These are phyloP conservation scores for Trichoderma breve DNA, from an alignment of 2,329 filamentous ascomycete species.

Conservation along the genomic window DNA sequence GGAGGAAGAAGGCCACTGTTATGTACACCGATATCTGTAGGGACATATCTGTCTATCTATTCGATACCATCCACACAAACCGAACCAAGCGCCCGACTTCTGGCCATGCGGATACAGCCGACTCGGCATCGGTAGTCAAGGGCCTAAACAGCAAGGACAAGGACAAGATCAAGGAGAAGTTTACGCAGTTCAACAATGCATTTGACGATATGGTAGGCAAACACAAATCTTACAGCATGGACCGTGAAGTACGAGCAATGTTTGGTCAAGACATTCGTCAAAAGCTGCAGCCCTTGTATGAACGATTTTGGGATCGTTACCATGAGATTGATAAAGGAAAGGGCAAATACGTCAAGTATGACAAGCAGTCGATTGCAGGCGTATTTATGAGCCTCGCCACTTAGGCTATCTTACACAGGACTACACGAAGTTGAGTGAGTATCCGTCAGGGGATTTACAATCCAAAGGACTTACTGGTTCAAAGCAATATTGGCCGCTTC, in stretches of 20 bases:
- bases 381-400: constrained; percentile 54
- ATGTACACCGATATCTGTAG: constrained; percentile 86
- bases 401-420: background rate
- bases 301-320: constrained; percentile 94
- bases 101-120: constrained; percentile 74
- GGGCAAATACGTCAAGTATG: constrained; percentile 97
- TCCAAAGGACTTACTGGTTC: background rate
- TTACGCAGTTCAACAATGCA: constrained; percentile 80
- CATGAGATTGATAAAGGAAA: constrained; percentile 97
- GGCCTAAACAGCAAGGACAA: constrained; percentile 84
- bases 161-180: constrained; percentile 95
- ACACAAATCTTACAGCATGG: constrained; percentile 85
- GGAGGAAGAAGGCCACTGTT: constrained; percentile 81
- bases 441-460: background rate
- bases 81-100: constrained; percentile 70
- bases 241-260: constrained; percentile 79
- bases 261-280: constrained; percentile 82
- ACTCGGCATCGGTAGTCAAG: constrained; percentile 83
- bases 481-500: background rate
- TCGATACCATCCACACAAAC: constrained; percentile 90
- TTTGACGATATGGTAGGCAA: constrained; percentile 86
- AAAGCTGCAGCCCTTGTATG: constrained; percentile 91
- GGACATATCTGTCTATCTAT: constrained; percentile 78
- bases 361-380: constrained; percentile 76
- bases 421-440: background rate